These are phyloP conservation scores for Scheffersomyces stipitis DNA, from an alignment of 805 yeast species.

Conservation along the genomic window DNA sequence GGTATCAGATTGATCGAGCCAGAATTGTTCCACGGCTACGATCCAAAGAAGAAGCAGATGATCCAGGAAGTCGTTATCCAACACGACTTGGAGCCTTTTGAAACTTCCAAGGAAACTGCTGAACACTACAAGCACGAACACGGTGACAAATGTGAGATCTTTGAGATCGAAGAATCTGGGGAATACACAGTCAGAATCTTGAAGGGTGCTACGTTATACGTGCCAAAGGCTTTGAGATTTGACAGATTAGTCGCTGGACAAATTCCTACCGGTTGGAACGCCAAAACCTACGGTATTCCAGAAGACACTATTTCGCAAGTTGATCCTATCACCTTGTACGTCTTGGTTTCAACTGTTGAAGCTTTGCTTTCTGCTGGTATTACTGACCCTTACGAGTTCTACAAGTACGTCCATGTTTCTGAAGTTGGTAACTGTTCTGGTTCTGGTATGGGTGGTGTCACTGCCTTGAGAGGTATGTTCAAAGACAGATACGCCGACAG, in stretches of 20 bases:
- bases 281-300: constrained; percentile 89
- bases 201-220: constrained; percentile 87
- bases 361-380: constrained; percentile 93
- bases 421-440: constrained; percentile 99
- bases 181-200: constrained; percentile 87
- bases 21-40: constrained; percentile 89
- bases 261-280: constrained; percentile 98
- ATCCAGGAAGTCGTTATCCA: constrained; percentile 95
- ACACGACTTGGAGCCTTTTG: constrained; percentile 95
- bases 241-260: constrained; percentile 88
- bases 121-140: constrained; percentile 91
- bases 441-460: constrained; percentile 99
- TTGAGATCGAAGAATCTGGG: constrained; percentile 84
- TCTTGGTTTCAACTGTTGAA: constrained; percentile 91
- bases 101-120: constrained; percentile 92
- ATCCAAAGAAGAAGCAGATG: constrained; percentile 89
- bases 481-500: constrained; percentile 88
- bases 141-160: constrained; percentile 89
- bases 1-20: constrained; percentile 98
- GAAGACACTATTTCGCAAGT: constrained; percentile 94
- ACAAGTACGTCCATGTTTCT: constrained; percentile 96
- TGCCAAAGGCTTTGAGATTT: constrained; percentile 83
- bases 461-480: constrained; percentile 97
- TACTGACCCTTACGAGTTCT: constrained; percentile 98
- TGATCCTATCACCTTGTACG: constrained; percentile 92